Evolutionary conservation across 2,329 filamentous ascomycete species (phyloP).

Genomic region (Parastagonospora nodorum): DNA sequence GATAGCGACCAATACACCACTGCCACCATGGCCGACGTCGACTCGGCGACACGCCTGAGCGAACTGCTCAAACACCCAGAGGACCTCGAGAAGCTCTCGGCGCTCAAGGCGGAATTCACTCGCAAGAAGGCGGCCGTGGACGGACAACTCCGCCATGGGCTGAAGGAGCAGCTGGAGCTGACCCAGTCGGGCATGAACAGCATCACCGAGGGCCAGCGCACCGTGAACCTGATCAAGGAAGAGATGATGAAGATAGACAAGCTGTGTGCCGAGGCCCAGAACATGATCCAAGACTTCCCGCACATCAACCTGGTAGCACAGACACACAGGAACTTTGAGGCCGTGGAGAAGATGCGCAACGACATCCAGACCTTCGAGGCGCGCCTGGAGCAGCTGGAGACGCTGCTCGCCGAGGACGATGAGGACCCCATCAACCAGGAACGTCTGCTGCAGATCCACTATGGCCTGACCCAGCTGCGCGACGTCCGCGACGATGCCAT

Average conservation of each 20-base stretch:
- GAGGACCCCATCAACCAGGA: constrained; percentile 86
- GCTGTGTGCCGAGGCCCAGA: constrained; percentile 94
- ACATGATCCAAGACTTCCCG: constrained; percentile 95
- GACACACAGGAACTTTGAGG: constrained; percentile 94
- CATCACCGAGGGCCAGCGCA: constrained; percentile 87
- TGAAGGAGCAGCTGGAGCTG: constrained; percentile 90
- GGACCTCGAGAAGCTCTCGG: constrained; percentile 93
- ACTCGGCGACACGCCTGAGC: constrained; percentile 70
- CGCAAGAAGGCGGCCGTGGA: constrained; percentile 94
- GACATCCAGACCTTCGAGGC: constrained; percentile 88
- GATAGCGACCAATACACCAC: constrained; percentile 8
- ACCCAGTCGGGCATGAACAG: constrained; percentile 92
- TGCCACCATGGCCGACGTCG: constrained; percentile 65
- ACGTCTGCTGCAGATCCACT: constrained; percentile 86
- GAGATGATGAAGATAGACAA: constrained; percentile 99
- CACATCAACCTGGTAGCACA: constrained; percentile 91
- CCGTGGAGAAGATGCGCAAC: constrained; percentile 89
- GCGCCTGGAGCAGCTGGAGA: constrained; percentile 75
- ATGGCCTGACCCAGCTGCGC: constrained; percentile 85
- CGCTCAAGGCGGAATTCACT: constrained; percentile 87
- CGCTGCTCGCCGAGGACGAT: constrained; percentile 81
- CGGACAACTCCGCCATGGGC: constrained; percentile 82
- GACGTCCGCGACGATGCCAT: constrained; percentile 97
- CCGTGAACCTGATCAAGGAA: constrained; percentile 90
- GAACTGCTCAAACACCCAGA: constrained; percentile 95